Evolutionary conservation across 2,329 filamentous ascomycete species (phyloP).

Genomic region (Colletotrichum zoysiae): DNA sequence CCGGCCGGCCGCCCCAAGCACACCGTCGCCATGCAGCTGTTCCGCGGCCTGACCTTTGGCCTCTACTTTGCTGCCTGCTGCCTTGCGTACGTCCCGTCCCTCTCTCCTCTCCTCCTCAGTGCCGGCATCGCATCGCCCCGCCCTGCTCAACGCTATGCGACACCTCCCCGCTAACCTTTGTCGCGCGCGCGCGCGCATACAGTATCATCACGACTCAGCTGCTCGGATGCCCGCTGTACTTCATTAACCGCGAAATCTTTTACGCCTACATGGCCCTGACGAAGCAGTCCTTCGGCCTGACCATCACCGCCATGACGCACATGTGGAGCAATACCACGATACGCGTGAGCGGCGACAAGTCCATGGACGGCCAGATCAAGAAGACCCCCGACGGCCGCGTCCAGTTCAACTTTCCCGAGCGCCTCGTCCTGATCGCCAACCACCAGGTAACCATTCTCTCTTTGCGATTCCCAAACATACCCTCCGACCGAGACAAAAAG

Average conservation of each 20-base stretch:
- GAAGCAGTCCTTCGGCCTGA: conserved; percentile 84
- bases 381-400: conserved; percentile 79
- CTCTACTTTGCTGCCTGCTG: conserved; percentile 66
- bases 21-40: conserved; percentile 61
- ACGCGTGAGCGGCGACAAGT: conserved; percentile 85
- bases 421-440: conserved; percentile 87
- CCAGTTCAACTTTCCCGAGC: conserved; percentile 83
- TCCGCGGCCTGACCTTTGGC: conserved; percentile 65
- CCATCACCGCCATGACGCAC: conserved; percentile 84
- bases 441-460: conserved; percentile 71
- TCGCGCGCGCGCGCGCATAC: conserved; percentile 14
- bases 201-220: conserved; percentile 80
- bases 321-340: conserved; percentile 90
- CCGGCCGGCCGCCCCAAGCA: conserved; percentile 69
- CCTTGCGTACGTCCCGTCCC: conserved; percentile 60
- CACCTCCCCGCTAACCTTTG: conserved; percentile 5
- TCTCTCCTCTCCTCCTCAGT: neutral
- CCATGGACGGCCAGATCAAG: conserved; percentile 80
- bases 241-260: conserved; percentile 81
- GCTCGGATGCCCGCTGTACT: conserved; percentile 81
- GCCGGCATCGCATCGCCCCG: neutral
- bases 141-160: neutral
- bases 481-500: conserved; percentile 26
- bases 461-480: neutral
- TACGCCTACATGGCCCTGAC: conserved; percentile 90